Evolutionary conservation across 164 flowering plant species (phyloP).

Genomic region (Dillenia suffruticosa): DNA sequence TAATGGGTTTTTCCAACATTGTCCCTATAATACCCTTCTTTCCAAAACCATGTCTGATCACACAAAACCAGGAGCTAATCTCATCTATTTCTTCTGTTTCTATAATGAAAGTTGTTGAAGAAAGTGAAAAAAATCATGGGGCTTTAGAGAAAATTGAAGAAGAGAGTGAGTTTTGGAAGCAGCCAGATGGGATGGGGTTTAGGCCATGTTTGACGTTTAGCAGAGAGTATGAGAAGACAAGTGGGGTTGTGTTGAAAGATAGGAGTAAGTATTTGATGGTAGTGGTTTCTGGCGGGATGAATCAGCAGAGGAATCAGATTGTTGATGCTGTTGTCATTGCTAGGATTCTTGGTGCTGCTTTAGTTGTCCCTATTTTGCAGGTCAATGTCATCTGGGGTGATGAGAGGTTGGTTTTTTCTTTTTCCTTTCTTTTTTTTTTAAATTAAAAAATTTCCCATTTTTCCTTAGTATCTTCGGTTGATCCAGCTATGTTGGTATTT

Average conservation of each 20-base stretch:
- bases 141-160: constrained; percentile 7
- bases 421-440: neutral
- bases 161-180: constrained; percentile 68
- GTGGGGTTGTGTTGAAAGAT: constrained; percentile 40
- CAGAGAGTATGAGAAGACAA: constrained; percentile 36
- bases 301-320: constrained; percentile 97
- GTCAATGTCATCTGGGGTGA: constrained; percentile 96
- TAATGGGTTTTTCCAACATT: constrained; percentile 26
- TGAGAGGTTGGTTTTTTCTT: constrained; percentile 56
- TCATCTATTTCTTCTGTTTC: constrained; percentile 8
- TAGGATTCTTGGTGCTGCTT: constrained; percentile 87
- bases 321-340: constrained; percentile 98
- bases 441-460: no score
- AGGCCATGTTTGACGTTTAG: constrained; percentile 70
- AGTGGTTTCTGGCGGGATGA: constrained; percentile 93
- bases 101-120: neutral
- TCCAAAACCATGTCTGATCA: constrained; percentile 40
- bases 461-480: neutral
- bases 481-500: neutral
- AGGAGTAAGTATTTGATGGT: constrained; percentile 75
- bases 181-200: constrained; percentile 83
- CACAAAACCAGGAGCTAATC: constrained; percentile 7
- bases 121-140: neutral
- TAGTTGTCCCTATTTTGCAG: constrained; percentile 90
- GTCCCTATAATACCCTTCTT: constrained; percentile 38